Base-by-base conservation (phyloP, 2,329 filamentous ascomycete species). In the Raffaelea deltoideospora region DNA sequence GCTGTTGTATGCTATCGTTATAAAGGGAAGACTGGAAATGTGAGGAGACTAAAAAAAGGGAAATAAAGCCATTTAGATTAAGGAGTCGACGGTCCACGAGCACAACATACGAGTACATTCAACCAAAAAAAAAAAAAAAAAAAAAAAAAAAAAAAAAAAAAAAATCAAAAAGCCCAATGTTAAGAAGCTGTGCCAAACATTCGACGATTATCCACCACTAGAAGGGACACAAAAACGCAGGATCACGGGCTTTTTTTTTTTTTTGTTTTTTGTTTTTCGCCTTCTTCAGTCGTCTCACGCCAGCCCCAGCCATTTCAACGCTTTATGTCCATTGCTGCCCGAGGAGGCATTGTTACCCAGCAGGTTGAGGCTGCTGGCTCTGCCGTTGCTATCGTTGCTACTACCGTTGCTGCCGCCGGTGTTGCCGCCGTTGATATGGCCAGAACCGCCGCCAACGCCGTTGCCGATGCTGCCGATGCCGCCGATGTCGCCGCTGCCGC, bases 221-320 rank as follows among this genome's bases (percentile, higher is more conserved):
- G n/a, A n/a, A n/a, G n/a, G n/a, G n/a, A n/a, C n/a, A n/a, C n/a
- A n/a, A n/a, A n/a, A n/a, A n/a, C n/a, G n/a, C n/a, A n/a, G n/a
- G n/a, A n/a, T n/a, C n/a, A n/a, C n/a, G n/a, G n/a, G n/a, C n/a
- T n/a, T n/a, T 27, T 13, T 27, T 27, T 27, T 27, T 27, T 8
- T 27, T 10, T 27, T 27, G 26, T 14, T 13, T 10, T 14, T 13
- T 13, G 26, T 27, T 14, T 13, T 27, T 13, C n/a, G n/a, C n/a
- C n/a, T n/a, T n/a, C n/a, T n/a, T n/a, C n/a, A n/a, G n/a, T n/a
- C n/a, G n/a, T n/a, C 3, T 38, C 23, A 64, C 10, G 60, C 59
- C 31, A 70, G 50, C 0, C 67, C 67, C 1, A 72, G 54, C 47
- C 68, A 69, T 48, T 67, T 69, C 36, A 70, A 56, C 7, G 67